Conservation (phyloP, 1,284 basidiomycete genomes). For the Ceratobasidium sp. region DNA sequence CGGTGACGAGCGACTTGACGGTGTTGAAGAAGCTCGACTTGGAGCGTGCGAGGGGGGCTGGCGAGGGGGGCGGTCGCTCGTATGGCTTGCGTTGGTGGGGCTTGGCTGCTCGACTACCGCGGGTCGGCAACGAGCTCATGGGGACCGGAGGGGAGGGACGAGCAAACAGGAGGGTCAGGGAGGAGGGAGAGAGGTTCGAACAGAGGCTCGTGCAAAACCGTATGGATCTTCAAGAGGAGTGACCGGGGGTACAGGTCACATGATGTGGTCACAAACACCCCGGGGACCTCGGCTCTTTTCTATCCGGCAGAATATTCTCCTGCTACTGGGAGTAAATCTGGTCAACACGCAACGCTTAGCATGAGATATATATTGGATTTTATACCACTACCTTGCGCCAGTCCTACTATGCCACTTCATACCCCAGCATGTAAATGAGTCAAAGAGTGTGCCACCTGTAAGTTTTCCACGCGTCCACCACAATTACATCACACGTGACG, state of each 20-base stretch:
- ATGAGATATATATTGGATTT: too few relatives aligned
- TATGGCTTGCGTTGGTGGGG: conserved; percentile 30
- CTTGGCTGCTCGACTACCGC: conserved; percentile 25
- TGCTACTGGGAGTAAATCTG: too few relatives aligned
- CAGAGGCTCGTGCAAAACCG: not conserved
- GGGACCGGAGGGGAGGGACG: conserved; percentile 32
- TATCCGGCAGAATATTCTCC: not conserved
- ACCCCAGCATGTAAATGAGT: too few relatives aligned
- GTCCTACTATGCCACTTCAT: too few relatives aligned
- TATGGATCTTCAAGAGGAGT: not conserved
- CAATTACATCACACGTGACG: conserved; percentile 12
- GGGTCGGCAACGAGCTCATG: conserved; percentile 40
- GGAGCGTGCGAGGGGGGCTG: conserved; percentile 21
- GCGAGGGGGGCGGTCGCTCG: conserved; percentile 18
- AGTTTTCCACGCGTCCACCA: not conserved
- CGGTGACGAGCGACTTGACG: conserved; percentile 68
- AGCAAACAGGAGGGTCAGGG: not conserved
- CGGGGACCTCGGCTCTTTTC: not conserved
- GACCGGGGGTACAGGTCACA: not conserved
- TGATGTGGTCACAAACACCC: not conserved
- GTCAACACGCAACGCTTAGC: too few relatives aligned
- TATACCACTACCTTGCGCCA: too few relatives aligned
- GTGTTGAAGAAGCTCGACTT: conserved; percentile 43
- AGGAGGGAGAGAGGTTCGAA: not conserved
- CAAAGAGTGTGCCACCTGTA: not conserved